phyloP scores from a whole-genome alignment of 139 green algal species.

The Chlamydomonas sphaeroides region DNA sequence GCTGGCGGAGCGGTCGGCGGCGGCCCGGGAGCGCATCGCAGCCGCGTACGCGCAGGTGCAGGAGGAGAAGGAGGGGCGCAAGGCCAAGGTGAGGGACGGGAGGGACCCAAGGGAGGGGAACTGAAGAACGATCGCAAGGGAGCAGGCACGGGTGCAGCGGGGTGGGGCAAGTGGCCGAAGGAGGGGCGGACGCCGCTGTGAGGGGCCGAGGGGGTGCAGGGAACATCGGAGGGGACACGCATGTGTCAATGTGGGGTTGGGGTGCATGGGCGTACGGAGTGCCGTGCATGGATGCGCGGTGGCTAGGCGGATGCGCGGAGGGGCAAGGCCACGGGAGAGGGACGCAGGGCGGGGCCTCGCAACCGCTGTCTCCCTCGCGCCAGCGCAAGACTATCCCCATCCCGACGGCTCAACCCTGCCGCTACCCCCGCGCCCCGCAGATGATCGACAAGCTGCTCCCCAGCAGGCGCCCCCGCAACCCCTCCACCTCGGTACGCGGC shows the following conservation, averaged over 20 bases:
- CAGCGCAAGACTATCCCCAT: no score
- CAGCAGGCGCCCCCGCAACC: background rate
- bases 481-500: background rate
- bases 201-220: background rate
- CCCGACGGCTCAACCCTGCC: background rate
- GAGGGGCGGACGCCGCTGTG: no score
- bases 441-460: slow-evolving; percentile 35
- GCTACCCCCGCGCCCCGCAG: background rate
- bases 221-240: background rate
- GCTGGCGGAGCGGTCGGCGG: slow-evolving; percentile 3
- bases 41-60: slow-evolving; percentile 10
- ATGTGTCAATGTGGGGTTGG: no score
- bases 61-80: slow-evolving; percentile 13
- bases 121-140: no score
- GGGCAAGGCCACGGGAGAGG: no score
- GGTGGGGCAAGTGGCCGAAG: no score
- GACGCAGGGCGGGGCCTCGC: no score
- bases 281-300: no score
- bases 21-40: slow-evolving; percentile 22
- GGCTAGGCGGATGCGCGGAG: no score
- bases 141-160: no score
- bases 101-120: no score
- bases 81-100: slow-evolving; percentile 7
- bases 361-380: background rate
- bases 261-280: background rate